Base-by-base conservation (phyloP, 164 flowering plant species). In the Nymphaea colorata region DNA sequence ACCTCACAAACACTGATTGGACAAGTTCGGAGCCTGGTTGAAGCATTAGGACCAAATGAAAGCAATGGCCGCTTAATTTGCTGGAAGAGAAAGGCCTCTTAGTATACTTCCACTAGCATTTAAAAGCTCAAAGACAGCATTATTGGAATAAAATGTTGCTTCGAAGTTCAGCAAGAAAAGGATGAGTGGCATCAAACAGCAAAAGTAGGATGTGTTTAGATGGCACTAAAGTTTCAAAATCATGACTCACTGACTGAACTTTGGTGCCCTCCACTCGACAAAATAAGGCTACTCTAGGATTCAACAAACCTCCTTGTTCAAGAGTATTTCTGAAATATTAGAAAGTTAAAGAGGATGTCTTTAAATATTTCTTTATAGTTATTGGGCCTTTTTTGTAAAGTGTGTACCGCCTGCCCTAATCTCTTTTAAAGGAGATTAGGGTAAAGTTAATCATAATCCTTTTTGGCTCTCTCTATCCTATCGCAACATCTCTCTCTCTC, bases 31-130 rank as follows among this genome's bases (percentile, higher is more conserved):
- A 88, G 93, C 79, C 80, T 83, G 74, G 80, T 79, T 67, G 93
- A 82, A 72, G 89, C 86, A 73, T 91, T 94, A 59, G 99, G 99
- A 76, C 99, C 99, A 83, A 94, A 94, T 51, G 89, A 89, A 5
- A 90, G 75, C 74, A 88, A 64, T 57, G 96, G 89, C 63, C 97
- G 85, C 71, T 85, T 91, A 42, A 94, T 91, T 79, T 91, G 97
- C 97, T 91, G 87, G 82, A 74, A 70, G 12, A 43, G 61, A 68
- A 11, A 63, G 3, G 62, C 0, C 6, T 11, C 4, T n/a, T 36
- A 11, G 16, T 3, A 61, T 4, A n/a, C 36, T 7, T 10, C 63
- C 55, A 47, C 55, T 47, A 12, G 2, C 12, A 12, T 47, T 12
- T 47, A 47, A 47, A 7, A 47, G 12, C 36, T 47, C 55, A 6